A percentile compares a stretch with the other conserved stretches of the same genome.
These are phyloP conservation scores for Biancaea sappan DNA, from an alignment of 306 rosid species.

Conservation along the genomic window DNA sequence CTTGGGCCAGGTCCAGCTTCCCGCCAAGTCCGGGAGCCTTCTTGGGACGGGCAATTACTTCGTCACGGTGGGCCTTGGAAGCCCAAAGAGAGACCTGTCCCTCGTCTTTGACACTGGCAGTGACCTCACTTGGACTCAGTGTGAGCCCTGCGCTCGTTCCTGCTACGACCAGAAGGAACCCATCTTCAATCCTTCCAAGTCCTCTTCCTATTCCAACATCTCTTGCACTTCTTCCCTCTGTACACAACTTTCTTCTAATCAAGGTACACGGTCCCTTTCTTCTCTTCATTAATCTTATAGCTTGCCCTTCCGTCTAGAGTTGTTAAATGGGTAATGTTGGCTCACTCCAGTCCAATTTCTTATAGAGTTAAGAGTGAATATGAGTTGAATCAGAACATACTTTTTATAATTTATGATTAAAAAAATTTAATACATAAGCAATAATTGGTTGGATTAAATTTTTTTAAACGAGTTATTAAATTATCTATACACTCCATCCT, in stretches of 20 bases:
- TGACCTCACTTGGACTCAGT: conserved; percentile 83
- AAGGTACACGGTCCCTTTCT: conserved; percentile 53
- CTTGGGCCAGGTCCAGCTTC: conserved; percentile 33
- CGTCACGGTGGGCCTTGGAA: conserved; percentile 65
- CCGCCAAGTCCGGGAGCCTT: conserved; percentile 55
- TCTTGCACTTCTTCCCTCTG: conserved; percentile 49
- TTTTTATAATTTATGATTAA: too few species aligned
- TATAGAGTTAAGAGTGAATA: too few species aligned
- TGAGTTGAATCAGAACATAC: too few species aligned
- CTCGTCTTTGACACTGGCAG: conserved; percentile 74
- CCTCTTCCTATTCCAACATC: conserved; percentile 51
- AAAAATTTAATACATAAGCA: too few species aligned
- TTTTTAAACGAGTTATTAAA: too few species aligned
- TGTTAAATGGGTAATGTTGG: too few species aligned
- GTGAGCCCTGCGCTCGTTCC: conserved; percentile 52
- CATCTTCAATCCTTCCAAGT: conserved; percentile 49
- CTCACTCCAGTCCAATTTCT: too few species aligned
- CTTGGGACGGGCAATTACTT: conserved; percentile 63
- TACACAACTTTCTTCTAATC: conserved; percentile 50
- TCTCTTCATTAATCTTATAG: too few species aligned
- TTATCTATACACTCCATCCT: too few species aligned
- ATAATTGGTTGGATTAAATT: too few species aligned
- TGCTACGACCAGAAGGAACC: conserved; percentile 65
- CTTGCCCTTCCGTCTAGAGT: too few species aligned
- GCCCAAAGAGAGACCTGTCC: conserved; percentile 54